Evolutionary conservation across 768 basidiomycete species (phyloP), one percentile per base, ranked within the genome.

Genomic region (Suillus clintonianus): DNA sequence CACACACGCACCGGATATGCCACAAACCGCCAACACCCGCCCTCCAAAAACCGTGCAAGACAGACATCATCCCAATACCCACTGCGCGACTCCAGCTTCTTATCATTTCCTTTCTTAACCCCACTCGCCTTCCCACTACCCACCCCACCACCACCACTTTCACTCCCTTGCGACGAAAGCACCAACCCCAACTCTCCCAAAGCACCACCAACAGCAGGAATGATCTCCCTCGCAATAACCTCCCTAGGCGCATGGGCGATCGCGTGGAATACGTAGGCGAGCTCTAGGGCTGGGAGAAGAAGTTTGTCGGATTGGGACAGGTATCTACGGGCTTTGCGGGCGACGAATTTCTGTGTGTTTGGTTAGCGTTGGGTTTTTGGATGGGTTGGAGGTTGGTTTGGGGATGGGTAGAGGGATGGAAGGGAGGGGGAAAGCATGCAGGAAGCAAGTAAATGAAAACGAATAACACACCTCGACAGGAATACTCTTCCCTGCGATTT

Each of bases 1-100:
- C 22, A 24, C 8, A 50, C 2, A 84, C 86, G 59, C 67, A 95
- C 95, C 22, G 95, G 94, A 78, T 91, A 94, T 6, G 94, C 92
- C 48, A 97, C 79, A 69, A 91, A 94, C 60, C 92, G 83, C 74
- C 91, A 80, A 69, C 92, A 92, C 19, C 94, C 87, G 0, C 93
- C 97, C 70, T 90, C 83, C 65, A 99, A 76, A 74, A 98, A 93
- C 64, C 89, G 85, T 8, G 88, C 88, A 24, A 98, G 81, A 68
- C 90, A 92, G 54, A 85, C 81, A 76, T 99, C 97, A 68, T 95
- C 92, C 91, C 91, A 97, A 69, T 89, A 94, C 61, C 86, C 88
- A 2, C 79, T 70, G 9, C 82, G 85, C 0, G 72, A 76, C 41
- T 79, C 84, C 50, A 82, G 80, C 58, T 71, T 75, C 55, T 72